phyloP scores from a whole-genome alignment of 192 early-diverging fungal species.

The Coemansia sp. region DNA sequence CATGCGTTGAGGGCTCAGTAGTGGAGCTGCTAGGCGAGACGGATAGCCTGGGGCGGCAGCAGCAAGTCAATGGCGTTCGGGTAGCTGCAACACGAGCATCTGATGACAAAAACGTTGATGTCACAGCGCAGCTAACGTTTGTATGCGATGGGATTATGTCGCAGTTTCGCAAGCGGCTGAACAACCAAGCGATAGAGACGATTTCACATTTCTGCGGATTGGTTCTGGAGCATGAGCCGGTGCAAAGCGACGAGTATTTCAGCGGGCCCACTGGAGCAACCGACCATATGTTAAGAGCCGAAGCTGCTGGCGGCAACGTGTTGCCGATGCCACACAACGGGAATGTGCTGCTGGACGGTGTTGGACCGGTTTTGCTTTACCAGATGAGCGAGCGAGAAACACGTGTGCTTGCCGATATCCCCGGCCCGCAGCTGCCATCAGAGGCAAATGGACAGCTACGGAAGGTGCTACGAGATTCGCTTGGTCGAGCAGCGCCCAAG shows the following conservation, averaged over 20 bases:
- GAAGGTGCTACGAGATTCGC: slow-evolving; percentile 52
- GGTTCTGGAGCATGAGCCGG: slow-evolving; percentile 41
- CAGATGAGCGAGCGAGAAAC: slow-evolving; percentile 87
- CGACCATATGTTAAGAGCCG: background rate
- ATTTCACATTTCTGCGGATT: slow-evolving; percentile 51
- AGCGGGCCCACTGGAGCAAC: slow-evolving; percentile 65
- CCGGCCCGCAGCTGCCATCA: slow-evolving; percentile 74
- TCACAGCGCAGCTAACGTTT: slow-evolving; percentile 60
- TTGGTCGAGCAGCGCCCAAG: slow-evolving; percentile 62
- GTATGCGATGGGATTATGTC: slow-evolving; percentile 95
- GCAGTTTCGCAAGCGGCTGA: slow-evolving; percentile 74
- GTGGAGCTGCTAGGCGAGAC: slow-evolving; percentile 58
- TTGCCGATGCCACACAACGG: slow-evolving; percentile 86
- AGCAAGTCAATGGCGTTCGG: slow-evolving; percentile 20
- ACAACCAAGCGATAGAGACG: slow-evolving; percentile 15
- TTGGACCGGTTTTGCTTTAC: slow-evolving; percentile 87
- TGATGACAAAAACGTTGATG: slow-evolving; percentile 25
- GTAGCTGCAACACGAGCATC: slow-evolving; percentile 13
- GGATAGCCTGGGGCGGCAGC: background rate
- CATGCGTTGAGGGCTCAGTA: slow-evolving; percentile 74
- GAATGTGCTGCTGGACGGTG: slow-evolving; percentile 84
- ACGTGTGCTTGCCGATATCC: slow-evolving; percentile 87
- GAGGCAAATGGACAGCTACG: slow-evolving; percentile 55
- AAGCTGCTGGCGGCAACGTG: slow-evolving; percentile 11
- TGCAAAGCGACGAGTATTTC: slow-evolving; percentile 73